Conservation (phyloP, 2,329 filamentous ascomycete species). For the Tothia fuscella region DNA sequence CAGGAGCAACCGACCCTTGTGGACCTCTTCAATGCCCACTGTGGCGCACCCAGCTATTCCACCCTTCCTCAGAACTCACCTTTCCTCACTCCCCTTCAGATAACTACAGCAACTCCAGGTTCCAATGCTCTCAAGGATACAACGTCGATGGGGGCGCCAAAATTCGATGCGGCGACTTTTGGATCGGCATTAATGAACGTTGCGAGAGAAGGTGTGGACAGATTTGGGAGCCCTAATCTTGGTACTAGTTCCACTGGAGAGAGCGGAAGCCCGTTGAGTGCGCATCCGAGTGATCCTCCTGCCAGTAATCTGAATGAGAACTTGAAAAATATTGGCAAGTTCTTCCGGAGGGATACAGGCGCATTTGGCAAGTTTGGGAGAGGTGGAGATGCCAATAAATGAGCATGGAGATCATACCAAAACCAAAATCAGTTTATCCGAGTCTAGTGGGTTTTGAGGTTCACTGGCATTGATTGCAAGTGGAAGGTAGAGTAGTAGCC, state of each 20-base stretch:
- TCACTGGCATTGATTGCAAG: no score
- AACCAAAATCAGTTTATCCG: no score
- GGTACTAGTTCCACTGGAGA: slow-evolving; percentile 13
- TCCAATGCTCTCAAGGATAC: slow-evolving; percentile 19
- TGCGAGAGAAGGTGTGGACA: slow-evolving; percentile 70
- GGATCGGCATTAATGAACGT: slow-evolving; percentile 83
- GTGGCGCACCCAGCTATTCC: slow-evolving; percentile 52
- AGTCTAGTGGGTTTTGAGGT: no score
- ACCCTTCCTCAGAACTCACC: slow-evolving; percentile 39
- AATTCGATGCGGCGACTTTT: slow-evolving; percentile 69
- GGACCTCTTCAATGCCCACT: slow-evolving; percentile 84
- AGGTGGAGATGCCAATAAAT: no score
- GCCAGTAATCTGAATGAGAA: slow-evolving; percentile 75
- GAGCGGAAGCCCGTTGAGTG: slow-evolving; percentile 11
- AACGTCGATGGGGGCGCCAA: slow-evolving; percentile 26
- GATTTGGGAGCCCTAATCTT: slow-evolving; percentile 53
- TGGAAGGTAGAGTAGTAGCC: no score
- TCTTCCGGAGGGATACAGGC: slow-evolving; percentile 81
- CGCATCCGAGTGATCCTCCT: slow-evolving; percentile 12
- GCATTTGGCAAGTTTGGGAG: slow-evolving; percentile 66
- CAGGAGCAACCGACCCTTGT: slow-evolving; percentile 70
- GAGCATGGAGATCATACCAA: no score
- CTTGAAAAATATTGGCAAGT: slow-evolving; percentile 89
- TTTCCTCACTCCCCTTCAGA: slow-evolving; percentile 25
- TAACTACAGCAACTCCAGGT: slow-evolving; percentile 13